Conservation (phyloP, 805 yeast genomes). For the Lipomyces orientalis region DNA sequence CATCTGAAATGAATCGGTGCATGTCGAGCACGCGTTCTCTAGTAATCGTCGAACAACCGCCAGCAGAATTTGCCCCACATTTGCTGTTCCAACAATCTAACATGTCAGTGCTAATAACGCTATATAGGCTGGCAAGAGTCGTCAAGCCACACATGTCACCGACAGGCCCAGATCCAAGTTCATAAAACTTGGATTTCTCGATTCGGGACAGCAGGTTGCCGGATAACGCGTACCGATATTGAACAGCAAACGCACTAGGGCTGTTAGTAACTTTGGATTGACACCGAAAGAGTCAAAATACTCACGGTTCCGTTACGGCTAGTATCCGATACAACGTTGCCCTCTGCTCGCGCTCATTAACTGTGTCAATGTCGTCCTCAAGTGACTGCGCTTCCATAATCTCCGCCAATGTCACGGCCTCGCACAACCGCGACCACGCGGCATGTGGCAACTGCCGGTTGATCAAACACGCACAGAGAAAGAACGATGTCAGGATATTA, state of each 20-base stretch:
- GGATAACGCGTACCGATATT: conserved; percentile 2
- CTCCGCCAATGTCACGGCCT: conserved; percentile 21
- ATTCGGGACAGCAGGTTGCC: not conserved
- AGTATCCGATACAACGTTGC: conserved; percentile 8
- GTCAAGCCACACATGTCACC: no score
- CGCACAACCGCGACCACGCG: conserved; percentile 19
- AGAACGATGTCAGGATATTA: not conserved
- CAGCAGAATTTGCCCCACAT: no score
- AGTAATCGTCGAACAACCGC: no score
- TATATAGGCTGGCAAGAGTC: no score
- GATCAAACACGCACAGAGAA: not conserved
- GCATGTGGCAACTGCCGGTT: not conserved
- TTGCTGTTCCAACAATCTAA: no score
- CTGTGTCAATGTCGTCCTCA: not conserved
- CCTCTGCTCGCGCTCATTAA: not conserved
- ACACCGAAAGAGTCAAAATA: not conserved
- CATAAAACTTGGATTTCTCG: not conserved
- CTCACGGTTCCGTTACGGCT: conserved; percentile 22
- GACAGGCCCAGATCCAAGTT: no score
- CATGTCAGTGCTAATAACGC: no score
- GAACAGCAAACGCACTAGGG: conserved; percentile 6
- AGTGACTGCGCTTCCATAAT: conserved; percentile 3
- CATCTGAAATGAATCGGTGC: no score
- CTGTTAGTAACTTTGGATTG: no score
- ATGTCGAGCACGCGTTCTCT: no score